Evolutionary conservation across 805 yeast genomes (phyloP).

Genomic region (Suhomyces canberraensis): DNA sequence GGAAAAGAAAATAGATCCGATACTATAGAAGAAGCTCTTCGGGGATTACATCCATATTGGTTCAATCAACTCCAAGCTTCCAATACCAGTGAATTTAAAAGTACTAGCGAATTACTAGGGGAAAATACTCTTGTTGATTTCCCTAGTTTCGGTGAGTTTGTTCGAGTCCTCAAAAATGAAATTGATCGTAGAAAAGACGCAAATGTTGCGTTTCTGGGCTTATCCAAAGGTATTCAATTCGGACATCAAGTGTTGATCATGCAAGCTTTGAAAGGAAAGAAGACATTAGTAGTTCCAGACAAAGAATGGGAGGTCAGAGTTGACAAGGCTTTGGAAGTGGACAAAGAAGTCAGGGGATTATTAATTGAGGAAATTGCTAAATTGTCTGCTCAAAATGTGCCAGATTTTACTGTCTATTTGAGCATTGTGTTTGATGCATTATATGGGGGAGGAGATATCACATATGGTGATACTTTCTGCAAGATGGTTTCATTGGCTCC

Average conservation of each 20-base stretch:
- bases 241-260: slow-evolving; percentile 59
- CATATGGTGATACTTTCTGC: slow-evolving; percentile 34
- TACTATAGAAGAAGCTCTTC: slow-evolving; percentile 71
- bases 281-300: slow-evolving; percentile 61
- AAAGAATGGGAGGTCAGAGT: slow-evolving; percentile 71
- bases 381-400: slow-evolving; percentile 11
- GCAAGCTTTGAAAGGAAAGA: slow-evolving; percentile 51
- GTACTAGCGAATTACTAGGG: slow-evolving; percentile 46
- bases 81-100: slow-evolving; percentile 38
- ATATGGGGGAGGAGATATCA: slow-evolving; percentile 19
- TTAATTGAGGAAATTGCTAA: slow-evolving; percentile 20
- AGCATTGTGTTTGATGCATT: slow-evolving; percentile 36
- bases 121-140: slow-evolving; percentile 39
- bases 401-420: slow-evolving; percentile 25
- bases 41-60: slow-evolving; percentile 85
- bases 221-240: slow-evolving; percentile 49
- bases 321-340: slow-evolving; percentile 66
- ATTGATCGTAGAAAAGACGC: slow-evolving; percentile 16
- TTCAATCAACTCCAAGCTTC: slow-evolving; percentile 51
- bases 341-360: slow-evolving; percentile 43
- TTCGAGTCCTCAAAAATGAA: slow-evolving; percentile 20
- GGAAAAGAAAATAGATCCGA: slow-evolving; percentile 59
- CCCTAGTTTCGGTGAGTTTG: slow-evolving; percentile 51
- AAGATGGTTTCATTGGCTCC: slow-evolving; percentile 32
- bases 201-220: slow-evolving; percentile 23